Evolutionary conservation across 441 rosid species (phyloP).

Genomic region (Geranium incanum): DNA sequence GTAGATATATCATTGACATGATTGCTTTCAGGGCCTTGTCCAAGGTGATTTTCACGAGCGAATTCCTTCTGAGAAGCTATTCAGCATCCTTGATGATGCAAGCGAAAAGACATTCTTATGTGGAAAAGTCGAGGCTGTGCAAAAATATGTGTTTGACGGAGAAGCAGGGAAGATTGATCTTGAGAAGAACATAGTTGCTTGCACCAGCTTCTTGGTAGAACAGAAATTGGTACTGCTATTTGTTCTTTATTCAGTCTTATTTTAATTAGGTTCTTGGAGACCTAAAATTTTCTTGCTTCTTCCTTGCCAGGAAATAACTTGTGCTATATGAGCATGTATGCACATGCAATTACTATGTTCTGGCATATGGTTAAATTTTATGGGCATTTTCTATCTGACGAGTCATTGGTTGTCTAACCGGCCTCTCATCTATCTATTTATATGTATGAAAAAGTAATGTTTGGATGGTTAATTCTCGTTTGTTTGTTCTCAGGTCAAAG

Average conservation of each 20-base stretch:
- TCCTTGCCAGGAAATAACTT: no score
- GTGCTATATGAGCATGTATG: no score
- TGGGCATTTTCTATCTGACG: no score
- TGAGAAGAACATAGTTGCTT: conserved; percentile 83
- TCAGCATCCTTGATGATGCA: conserved; percentile 84
- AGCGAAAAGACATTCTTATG: conserved; percentile 82
- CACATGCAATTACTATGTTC: no score
- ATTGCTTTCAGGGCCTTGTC: conserved; percentile 60
- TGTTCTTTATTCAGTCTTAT: conserved; percentile 8
- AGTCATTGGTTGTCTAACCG: no score
- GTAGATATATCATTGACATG: conserved; percentile 12
- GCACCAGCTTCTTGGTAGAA: conserved; percentile 77
- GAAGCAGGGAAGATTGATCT: conserved; percentile 73
- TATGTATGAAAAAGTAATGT: not conserved
- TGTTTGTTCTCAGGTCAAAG: conserved; percentile 48
- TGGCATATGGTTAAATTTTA: no score
- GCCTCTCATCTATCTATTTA: not conserved
- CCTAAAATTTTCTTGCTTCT: no score
- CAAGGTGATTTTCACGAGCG: conserved; percentile 26
- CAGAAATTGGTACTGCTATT: conserved; percentile 58
- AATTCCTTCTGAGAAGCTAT: conserved; percentile 55
- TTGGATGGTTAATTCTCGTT: not conserved
- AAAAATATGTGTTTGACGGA: conserved; percentile 82
- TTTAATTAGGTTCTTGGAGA: no score
- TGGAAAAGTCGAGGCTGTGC: conserved; percentile 62